Base-by-base conservation (phyloP, 129 eudicot species). In the Dittrichia graveolens region DNA sequence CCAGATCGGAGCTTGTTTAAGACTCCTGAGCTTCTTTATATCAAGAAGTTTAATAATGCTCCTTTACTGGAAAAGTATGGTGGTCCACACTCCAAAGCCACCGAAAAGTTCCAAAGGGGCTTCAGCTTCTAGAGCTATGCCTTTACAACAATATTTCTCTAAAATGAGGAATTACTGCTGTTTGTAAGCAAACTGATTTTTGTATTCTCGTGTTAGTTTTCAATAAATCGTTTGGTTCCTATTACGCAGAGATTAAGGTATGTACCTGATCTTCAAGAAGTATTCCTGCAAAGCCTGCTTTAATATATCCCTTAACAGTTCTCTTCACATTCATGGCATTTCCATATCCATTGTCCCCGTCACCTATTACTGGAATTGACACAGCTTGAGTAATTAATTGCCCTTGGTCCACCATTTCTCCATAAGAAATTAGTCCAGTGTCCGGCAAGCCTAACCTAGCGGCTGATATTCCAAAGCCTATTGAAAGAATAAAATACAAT, bases 371-470 rank as follows among this genome's bases (percentile, higher is more conserved):
- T 40, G 98, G 98, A 65, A 93, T 93, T 42, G 96, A 82, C 40
- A 87, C 95, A 19, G 96, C 90, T 73, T 83, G 80, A 48, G 98
- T 87, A 45, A 93, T 87, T 34, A 82, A 82, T 74, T 64, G 81
- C 35, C 96, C 98, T 84, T 93, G 92, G 73, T 87, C 98, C 77
- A 93, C 81, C 95, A 90, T 93, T 80, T 93, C 98, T 63, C 98
- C 98, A 75, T 87, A 93, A 49, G 98, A 93, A 70, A 93, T 79
- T 38, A 87, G 81, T 68, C 98, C 98, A 5, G 95, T 82, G 55
- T 93, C 98, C 18, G 98, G 98, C 75, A 89, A 69, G 5, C 96
- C 96, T 81, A 93, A 81, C 45, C 92, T 86, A 44, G 95, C 85
- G 74, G 96, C 98, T 46, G 98, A 93, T 80, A 93, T 87, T 78